phyloP scores from a whole-genome alignment of 1,284 basidiomycete genomes.

The Mycena sp. region DNA sequence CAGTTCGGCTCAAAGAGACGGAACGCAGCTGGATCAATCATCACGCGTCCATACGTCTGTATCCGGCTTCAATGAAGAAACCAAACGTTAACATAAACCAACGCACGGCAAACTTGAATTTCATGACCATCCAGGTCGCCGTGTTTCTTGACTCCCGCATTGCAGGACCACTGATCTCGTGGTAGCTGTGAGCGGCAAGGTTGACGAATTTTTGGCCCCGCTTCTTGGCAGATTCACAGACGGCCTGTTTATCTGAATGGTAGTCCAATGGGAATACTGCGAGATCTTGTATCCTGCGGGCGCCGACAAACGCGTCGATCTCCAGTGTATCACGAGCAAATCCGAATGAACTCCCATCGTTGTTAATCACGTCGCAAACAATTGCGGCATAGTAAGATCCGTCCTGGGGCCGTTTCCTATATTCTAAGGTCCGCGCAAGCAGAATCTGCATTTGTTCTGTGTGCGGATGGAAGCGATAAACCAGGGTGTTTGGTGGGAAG shows the following conservation, averaged over 20 bases:
- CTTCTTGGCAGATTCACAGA: conserved; percentile 32
- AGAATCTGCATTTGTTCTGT: conserved; percentile 43
- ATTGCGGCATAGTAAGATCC: conserved; percentile 32
- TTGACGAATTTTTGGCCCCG: conserved; percentile 28
- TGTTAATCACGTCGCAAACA: conserved; percentile 41
- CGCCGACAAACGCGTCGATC: conserved; percentile 40
- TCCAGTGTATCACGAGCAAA: conserved; percentile 36
- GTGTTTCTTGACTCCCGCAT: not conserved
- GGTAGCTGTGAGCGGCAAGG: not conserved
- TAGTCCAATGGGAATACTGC: conserved; percentile 40
- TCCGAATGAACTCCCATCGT: conserved; percentile 44
- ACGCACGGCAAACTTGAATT: conserved; percentile 34
- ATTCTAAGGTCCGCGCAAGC: conserved; percentile 34
- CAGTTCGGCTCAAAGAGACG: conserved; percentile 38
- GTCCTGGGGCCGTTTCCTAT: conserved; percentile 19
- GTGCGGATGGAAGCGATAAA: conserved; percentile 39
- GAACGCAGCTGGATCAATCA: conserved; percentile 45
- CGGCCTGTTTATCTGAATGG: conserved; percentile 31
- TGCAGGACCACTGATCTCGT: not conserved
- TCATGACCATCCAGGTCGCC: not conserved
- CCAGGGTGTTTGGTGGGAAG: conserved; percentile 42
- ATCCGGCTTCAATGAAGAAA: not conserved
- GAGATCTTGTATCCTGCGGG: conserved; percentile 41
- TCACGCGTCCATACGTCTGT: conserved; percentile 45
- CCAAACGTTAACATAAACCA: not conserved